A percentile compares a stretch with the other conserved stretches of the same genome.
Conservation (phyloP, 495 filamentous ascomycete genomes). For the Aspergillus coremiiformis region DNA sequence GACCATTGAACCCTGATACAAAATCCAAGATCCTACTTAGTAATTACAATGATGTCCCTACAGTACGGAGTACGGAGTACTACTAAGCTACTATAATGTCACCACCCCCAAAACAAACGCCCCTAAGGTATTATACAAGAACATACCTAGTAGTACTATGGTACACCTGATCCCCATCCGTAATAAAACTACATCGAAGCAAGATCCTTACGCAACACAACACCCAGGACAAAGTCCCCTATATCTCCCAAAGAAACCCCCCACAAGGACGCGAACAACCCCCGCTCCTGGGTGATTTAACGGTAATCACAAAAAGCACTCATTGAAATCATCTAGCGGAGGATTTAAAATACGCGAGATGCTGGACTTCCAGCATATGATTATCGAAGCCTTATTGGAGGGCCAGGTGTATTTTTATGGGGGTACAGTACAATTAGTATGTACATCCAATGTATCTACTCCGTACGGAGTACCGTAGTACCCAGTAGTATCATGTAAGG, state of each 20-base stretch:
- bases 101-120: not conserved
- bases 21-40: too few relatives aligned
- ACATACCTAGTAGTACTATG: conserved; percentile 30
- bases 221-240: conserved; percentile 58
- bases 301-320: conserved; percentile 46
- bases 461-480: too few relatives aligned
- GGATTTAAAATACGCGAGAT: conserved; percentile 40
- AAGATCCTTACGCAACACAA: conserved; percentile 35
- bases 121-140: conserved; percentile 42
- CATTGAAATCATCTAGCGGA: conserved; percentile 31
- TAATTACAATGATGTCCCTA: too few relatives aligned
- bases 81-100: not conserved
- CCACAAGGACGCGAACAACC: conserved; percentile 6
- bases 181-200: conserved; percentile 46
- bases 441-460: too few relatives aligned
- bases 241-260: conserved; percentile 30
- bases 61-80: too few relatives aligned
- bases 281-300: conserved; percentile 37
- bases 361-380: conserved; percentile 42
- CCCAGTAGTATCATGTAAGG: too few relatives aligned
- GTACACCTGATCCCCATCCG: conserved; percentile 59
- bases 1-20: too few relatives aligned
- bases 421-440: too few relatives aligned
- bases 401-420: conserved; percentile 53
- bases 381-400: conserved; percentile 48